A percentile compares a stretch with the other conserved stretches of the same genome.
Conservation (phyloP, 768 basidiomycete species). For the Xanthoconium purpureum region DNA sequence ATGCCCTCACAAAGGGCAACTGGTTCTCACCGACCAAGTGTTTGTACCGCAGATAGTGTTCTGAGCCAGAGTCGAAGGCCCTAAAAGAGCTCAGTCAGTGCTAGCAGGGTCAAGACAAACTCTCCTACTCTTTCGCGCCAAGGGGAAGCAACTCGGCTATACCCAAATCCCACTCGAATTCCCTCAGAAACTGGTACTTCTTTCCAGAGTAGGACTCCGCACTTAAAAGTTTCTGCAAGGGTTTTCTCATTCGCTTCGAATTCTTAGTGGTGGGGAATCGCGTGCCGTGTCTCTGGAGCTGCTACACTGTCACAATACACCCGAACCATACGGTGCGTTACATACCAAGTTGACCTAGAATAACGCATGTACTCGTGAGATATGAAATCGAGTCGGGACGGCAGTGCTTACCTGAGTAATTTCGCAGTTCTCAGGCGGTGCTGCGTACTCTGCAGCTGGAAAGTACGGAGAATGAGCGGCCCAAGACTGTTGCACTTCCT, state of each 20-base stretch:
- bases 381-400: neutral
- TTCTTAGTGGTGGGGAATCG: conserved; percentile 65
- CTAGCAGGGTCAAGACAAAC: neutral
- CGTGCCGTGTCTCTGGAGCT: conserved; percentile 82
- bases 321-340: neutral
- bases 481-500: conserved; percentile 42
- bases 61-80: conserved; percentile 49
- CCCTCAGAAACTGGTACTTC: conserved; percentile 52
- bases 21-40: conserved; percentile 41
- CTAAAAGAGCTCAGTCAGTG: conserved; percentile 24
- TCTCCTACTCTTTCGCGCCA: conserved; percentile 61
- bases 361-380: neutral
- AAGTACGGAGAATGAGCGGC: conserved; percentile 62
- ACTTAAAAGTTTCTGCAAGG: conserved; percentile 53
- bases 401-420: conserved; percentile 48
- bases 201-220: conserved; percentile 45
- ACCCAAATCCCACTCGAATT: conserved; percentile 60
- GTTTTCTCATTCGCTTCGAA: conserved; percentile 38
- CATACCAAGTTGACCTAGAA: conserved; percentile 32
- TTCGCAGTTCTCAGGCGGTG: conserved; percentile 47
- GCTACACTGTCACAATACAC: conserved; percentile 1
- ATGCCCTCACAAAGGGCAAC: conserved; percentile 54
- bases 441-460: conserved; percentile 42
- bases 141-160: conserved; percentile 58
- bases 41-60: conserved; percentile 53